Evolutionary conservation across 208 protist genomes (phyloP), one percentile per base, ranked within the genome.

Genomic region (Trypanosoma grayi): DNA sequence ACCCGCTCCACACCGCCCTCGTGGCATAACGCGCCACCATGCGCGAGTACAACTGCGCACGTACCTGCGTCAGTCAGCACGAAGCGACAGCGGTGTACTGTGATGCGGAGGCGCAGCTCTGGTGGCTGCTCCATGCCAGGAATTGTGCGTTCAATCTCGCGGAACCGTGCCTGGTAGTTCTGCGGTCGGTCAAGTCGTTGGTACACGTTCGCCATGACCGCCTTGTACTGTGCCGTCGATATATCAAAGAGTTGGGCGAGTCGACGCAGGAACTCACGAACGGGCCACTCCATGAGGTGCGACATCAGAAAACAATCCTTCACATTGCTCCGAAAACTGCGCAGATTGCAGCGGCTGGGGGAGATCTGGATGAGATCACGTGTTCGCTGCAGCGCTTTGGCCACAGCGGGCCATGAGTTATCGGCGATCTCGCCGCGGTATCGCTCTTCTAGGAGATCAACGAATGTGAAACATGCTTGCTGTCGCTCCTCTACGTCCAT

Each of bases 111-210:
- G 18, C 77, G 56, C 30, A 44, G 60, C 41, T 90, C 77, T 7
- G 30, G 22, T 2, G 64, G 50, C 6, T 46, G 27, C 2, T 41
- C 28, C 11, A 74, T 63, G 14, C 72, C 70, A 48, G 70, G 39
- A 37, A 90, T 51, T 14, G 60, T 70, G 20, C 77, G 68, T 40
- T 90, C 83, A 33, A 90, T 71, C 8, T 75, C 75, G 16, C 75
- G 77, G 46, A 90, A 87, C 13, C 83, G 67, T 11, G 74, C 77
- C 54, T 90, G 77, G 52, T 90, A 87, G 64, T 85, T 78, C 53
- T 79, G 75, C n/a, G 75, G 67, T 56, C 70, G 66, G 8, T 71
- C 66, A 16, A 85, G 59, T 50, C 41, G 30, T 27, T 76, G 74
- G 58, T 81, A 77, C 58, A 75, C 47, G 31, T 57, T 75, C 5